A percentile compares a stretch with the other conserved stretches of the same genome.
These are phyloP conservation scores for Leucocoprinus leucothites DNA, from an alignment of 768 basidiomycete genomes.

Conservation along the genomic window DNA sequence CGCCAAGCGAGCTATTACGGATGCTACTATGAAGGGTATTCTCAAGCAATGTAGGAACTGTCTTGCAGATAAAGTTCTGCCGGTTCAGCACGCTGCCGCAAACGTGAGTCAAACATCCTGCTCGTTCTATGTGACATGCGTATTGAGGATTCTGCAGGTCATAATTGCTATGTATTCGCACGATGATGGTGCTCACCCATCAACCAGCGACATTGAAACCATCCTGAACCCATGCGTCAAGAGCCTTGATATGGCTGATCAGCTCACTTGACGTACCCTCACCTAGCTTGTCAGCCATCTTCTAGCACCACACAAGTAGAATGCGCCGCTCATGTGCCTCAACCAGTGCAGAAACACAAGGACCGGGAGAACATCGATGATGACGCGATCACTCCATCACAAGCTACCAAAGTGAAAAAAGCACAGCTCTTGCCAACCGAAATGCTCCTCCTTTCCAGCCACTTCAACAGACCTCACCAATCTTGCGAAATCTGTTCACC, in stretches of 20 bases:
- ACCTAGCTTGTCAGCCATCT: too few species aligned
- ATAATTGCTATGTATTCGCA: slow-evolving; percentile 53
- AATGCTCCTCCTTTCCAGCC: slow-evolving; percentile 74
- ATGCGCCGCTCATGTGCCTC: slow-evolving; percentile 41
- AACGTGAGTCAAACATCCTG: slow-evolving; percentile 46
- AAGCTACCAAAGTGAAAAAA: too few species aligned
- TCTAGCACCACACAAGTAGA: too few species aligned
- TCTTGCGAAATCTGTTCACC: slow-evolving; percentile 71
- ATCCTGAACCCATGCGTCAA: too few species aligned
- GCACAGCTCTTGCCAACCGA: slow-evolving; percentile 71
- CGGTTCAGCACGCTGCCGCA: slow-evolving; percentile 84
- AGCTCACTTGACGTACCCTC: too few species aligned
- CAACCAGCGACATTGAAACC: too few species aligned
- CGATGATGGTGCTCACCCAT: slow-evolving; percentile 54
- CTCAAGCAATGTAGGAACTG: slow-evolving; percentile 76
- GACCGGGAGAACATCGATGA: slow-evolving; percentile 61
- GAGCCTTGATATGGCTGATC: too few species aligned
- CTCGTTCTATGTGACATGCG: too few species aligned
- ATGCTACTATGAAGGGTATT: slow-evolving; percentile 74
- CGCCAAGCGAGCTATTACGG: slow-evolving; percentile 82
- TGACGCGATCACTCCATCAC: slow-evolving; percentile 37
- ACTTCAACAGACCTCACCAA: slow-evolving; percentile 73
- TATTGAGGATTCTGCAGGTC: slow-evolving; percentile 28
- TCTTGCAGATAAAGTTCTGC: slow-evolving; percentile 77
- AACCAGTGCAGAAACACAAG: slow-evolving; percentile 59